Evolutionary conservation across 2,329 filamentous ascomycete genomes (phyloP).

Genomic region (Colletotrichum sp.): DNA sequence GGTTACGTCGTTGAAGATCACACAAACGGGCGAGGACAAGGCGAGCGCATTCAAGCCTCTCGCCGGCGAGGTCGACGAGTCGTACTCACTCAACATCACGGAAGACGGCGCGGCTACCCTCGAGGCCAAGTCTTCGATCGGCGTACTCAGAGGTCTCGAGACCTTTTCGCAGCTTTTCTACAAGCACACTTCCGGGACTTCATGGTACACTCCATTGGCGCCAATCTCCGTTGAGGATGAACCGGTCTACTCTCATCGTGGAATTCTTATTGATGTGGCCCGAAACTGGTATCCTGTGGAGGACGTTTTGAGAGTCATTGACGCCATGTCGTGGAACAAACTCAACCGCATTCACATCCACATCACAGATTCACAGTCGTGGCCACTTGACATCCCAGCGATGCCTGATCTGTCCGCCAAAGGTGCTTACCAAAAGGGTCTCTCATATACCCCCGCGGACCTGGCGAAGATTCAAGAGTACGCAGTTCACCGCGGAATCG

Average conservation of each 20-base stretch:
- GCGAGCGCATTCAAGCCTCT: slow-evolving; percentile 63
- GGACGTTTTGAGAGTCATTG: slow-evolving; percentile 77
- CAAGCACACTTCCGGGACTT: slow-evolving; percentile 62
- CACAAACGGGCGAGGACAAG: slow-evolving; percentile 61
- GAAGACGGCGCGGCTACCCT: slow-evolving; percentile 65
- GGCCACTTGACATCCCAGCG: slow-evolving; percentile 81
- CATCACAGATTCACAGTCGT: slow-evolving; percentile 83
- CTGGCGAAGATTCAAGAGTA: slow-evolving; percentile 73
- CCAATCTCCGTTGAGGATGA: slow-evolving; percentile 76
- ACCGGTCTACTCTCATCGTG: slow-evolving; percentile 78
- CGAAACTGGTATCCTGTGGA: slow-evolving; percentile 72
- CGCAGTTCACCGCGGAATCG: slow-evolving; percentile 70
- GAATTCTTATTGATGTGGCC: slow-evolving; percentile 79
- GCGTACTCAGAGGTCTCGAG: slow-evolving; percentile 75
- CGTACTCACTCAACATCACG: slow-evolving; percentile 70
- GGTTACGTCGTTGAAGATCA: slow-evolving; percentile 66
- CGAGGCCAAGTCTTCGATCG: slow-evolving; percentile 68
- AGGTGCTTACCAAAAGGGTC: slow-evolving; percentile 72
- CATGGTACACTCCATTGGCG: slow-evolving; percentile 71
- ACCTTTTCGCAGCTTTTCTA: slow-evolving; percentile 84
- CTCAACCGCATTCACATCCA: slow-evolving; percentile 84
- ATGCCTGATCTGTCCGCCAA: slow-evolving; percentile 74
- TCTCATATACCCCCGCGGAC: slow-evolving; percentile 71
- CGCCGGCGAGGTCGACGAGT: slow-evolving; percentile 73
- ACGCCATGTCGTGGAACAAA: slow-evolving; percentile 79